These are phyloP conservation scores for Trametes cingulata DNA, from an alignment of 768 basidiomycete species.

Conservation along the genomic window DNA sequence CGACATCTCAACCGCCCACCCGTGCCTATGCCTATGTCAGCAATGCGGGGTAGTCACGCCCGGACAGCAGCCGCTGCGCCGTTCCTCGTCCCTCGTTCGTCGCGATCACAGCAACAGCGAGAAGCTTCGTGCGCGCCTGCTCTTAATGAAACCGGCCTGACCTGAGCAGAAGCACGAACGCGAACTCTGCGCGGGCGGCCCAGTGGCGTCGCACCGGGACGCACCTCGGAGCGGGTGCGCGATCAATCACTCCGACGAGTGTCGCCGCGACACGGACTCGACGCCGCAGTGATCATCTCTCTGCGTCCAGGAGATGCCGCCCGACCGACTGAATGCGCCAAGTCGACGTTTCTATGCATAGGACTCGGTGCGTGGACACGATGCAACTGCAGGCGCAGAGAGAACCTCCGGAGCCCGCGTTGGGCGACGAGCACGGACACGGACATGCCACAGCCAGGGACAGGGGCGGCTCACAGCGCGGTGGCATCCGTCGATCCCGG, in stretches of 20 bases:
- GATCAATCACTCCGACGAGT: constrained; percentile 8
- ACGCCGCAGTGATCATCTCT: background rate
- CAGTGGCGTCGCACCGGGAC: background rate
- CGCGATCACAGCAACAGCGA: background rate
- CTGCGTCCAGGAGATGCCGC: background rate
- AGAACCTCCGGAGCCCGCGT: background rate
- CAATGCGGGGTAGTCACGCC: background rate
- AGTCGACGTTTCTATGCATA: too few relatives aligned
- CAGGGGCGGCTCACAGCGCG: background rate
- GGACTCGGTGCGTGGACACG: too few relatives aligned
- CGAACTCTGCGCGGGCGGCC: background rate
- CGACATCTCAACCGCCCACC: too few relatives aligned
- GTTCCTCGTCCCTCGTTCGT: too few relatives aligned
- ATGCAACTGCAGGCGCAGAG: too few relatives aligned
- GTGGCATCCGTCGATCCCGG: constrained; percentile 1
- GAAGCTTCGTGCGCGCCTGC: background rate
- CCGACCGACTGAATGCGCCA: too few relatives aligned
- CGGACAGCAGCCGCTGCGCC: background rate
- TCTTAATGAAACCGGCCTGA: background rate
- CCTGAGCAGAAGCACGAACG: too few relatives aligned
- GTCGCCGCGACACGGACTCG: background rate
- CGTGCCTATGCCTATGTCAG: background rate
- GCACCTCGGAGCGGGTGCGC: background rate
- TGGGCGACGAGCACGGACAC: background rate
- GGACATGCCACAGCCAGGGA: background rate